Base-by-base conservation (phyloP, 371 early-diverging fungal species). In the Coemansia sp. region DNA sequence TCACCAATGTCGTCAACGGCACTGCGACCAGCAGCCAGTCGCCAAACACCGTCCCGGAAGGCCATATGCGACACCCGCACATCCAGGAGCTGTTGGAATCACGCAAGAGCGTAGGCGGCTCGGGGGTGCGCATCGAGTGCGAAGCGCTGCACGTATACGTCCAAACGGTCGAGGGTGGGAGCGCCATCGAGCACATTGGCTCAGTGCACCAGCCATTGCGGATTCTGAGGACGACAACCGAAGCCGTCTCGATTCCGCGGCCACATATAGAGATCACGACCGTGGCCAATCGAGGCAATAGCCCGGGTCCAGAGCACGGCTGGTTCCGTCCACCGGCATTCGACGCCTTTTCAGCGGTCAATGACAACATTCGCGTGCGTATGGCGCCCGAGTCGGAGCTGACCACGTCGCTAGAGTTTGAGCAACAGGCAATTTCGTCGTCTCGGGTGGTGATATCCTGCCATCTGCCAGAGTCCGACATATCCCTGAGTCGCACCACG, bases 381-480 rank as follows among this genome's bases (percentile, higher is more conserved):
- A 67, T 70, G 70, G 72, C 76, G 40, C 72, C 70, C 14, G 76
- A 76, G 59, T 63, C 72, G 0, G 76, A 76, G 51, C 62, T 67
- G 31, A 59, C 67, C 11, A 70, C 72, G 4, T 62, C 76, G 35
- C 58, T 71, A 20, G 74, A 70, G 49, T 76, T 76, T 59, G 76
- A 76, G 53, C 74, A 65, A 5, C 61, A 60, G 26, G 71, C 76
- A 6, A 68, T 76, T 2, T 58, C 58, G 16, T 63, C 63, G 8
- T 76, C 76, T 32, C 70, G 84, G 3, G 59, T 87, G 51, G 85
- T 85, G 1, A 55, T 89, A 16, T 83, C 88, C 14, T 86, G 90
- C 49, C 82, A 85, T 68, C 76, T 93, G 13, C 91, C 92, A 2
- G 67, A 80, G 36, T 81, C 86, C 4, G 76, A 83, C 8, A 77